Evolutionary conservation across 2,329 filamentous ascomycete genomes (phyloP).

Genomic region (Neonectria coccinea): DNA sequence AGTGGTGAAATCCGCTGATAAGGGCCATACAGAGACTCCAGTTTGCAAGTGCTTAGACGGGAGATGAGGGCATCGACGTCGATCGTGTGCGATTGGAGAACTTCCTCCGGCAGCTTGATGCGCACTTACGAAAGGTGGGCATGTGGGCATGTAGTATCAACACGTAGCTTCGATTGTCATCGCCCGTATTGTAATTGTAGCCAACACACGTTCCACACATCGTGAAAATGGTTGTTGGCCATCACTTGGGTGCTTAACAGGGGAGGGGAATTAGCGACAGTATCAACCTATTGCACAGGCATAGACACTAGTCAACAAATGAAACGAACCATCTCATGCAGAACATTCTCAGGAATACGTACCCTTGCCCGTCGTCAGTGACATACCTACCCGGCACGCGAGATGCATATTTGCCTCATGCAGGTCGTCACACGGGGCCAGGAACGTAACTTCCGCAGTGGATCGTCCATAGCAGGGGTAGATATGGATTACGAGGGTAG

Average conservation of each 20-base stretch:
- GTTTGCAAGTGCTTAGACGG: background rate
- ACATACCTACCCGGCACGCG: slow-evolving; percentile 53
- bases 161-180: background rate
- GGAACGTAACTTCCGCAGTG: background rate
- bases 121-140: slow-evolving; percentile 3
- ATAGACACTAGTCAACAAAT: too few species aligned
- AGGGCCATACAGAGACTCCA: too few species aligned
- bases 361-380: slow-evolving; percentile 52
- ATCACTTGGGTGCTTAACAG: background rate
- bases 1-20: background rate
- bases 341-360: slow-evolving; percentile 4
- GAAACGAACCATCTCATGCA: too few species aligned
- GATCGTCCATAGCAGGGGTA: background rate
- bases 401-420: slow-evolving; percentile 32
- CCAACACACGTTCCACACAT: slow-evolving; percentile 46
- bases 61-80: slow-evolving; percentile 4
- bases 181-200: slow-evolving; percentile 36
- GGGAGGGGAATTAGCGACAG: slow-evolving; percentile 14
- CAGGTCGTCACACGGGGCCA: background rate
- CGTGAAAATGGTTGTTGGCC: slow-evolving; percentile 8
- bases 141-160: background rate
- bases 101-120: slow-evolving; percentile 4
- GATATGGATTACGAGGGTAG: background rate
- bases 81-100: slow-evolving; percentile 9
- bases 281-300: background rate